phyloP scores from a whole-genome alignment of 495 filamentous ascomycete genomes.

The Hamigera avellanea region DNA sequence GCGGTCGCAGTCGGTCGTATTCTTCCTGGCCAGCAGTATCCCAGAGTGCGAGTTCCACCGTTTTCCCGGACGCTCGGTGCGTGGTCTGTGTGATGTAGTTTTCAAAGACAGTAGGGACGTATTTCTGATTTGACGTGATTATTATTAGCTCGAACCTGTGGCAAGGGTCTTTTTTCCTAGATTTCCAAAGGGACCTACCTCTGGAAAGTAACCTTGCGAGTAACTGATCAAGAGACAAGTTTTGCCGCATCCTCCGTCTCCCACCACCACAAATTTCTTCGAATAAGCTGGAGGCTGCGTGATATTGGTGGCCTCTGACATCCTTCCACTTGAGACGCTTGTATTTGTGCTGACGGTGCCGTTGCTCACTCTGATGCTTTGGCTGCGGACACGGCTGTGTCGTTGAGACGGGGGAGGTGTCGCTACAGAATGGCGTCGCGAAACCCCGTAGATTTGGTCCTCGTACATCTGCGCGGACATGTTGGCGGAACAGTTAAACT shows the following conservation, averaged over 20 bases:
- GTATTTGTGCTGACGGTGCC: slow-evolving; percentile 76
- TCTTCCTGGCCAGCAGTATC: slow-evolving; percentile 98
- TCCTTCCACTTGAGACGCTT: slow-evolving; percentile 48
- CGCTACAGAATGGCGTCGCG: slow-evolving; percentile 36
- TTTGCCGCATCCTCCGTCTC: slow-evolving; percentile 97
- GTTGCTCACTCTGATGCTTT: slow-evolving; percentile 58
- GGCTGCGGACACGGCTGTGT: slow-evolving; percentile 41
- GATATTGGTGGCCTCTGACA: slow-evolving; percentile 71
- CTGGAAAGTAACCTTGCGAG: slow-evolving; percentile 94
- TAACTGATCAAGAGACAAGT: slow-evolving; percentile 97
- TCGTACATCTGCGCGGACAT: slow-evolving; percentile 39
- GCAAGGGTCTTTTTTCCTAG: no score
- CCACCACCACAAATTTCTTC: slow-evolving; percentile 98
- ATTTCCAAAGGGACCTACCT: slow-evolving; percentile 56
- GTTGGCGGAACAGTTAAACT: slow-evolving; percentile 12
- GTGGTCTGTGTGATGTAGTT: slow-evolving; percentile 97
- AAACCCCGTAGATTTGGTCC: slow-evolving; percentile 37
- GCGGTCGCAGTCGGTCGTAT: slow-evolving; percentile 88
- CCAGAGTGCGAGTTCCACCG: slow-evolving; percentile 92
- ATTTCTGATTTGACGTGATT: slow-evolving; percentile 74
- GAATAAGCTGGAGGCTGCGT: slow-evolving; percentile 85
- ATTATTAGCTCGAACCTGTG: no score
- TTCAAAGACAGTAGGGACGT: slow-evolving; percentile 97
- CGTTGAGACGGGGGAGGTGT: slow-evolving; percentile 36
- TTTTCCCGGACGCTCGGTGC: slow-evolving; percentile 79